Evolutionary conservation across 768 basidiomycete genomes (phyloP), one percentile per base, ranked within the genome.

Genomic region (Boletus tylopilopsis): DNA sequence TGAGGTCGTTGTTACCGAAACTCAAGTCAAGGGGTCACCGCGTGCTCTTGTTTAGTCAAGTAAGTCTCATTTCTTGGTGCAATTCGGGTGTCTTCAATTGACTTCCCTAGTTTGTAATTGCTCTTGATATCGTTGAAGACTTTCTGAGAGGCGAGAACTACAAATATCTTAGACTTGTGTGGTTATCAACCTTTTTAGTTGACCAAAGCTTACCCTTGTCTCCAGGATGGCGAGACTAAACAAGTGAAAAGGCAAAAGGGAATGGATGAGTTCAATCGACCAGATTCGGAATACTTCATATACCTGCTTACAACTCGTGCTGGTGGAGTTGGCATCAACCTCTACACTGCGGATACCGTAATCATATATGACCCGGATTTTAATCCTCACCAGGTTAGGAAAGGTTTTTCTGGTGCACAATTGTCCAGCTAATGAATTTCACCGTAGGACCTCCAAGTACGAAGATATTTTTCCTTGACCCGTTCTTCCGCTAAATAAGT

Each of bases 351-450:
- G 18, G 95, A 97, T 65, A 95, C 94, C 0, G 93, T 94, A 24
- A 87, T 93, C 37, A 85, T 93, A 47, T 90, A 85, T 58, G 95
- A 99, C 63, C 93, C 94, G 0, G 96, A 99, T 71, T 99, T 94
- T 68, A 99, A 99, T 62, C 95, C 95, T n/a, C 93, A 96, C 69
- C 88, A 88, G 76, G 87, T 86, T 40, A 23, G 77, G 66, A 15
- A 33, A 41, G n/a, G 19, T 5, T 10, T 33, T 25, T 42, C 32
- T 25, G 34, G 23, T 34, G 43, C 32, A 45, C 38, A 10, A 40
- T 7, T 33, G 54, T 56, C 34, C 52, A 10, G n/a, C 52, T 61
- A 13, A 60, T 27, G 36, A 38, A 34, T n/a, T n/a, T n/a, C n/a
- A n/a, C 45, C 30, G 38, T 55, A 88, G 86, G 93, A 94, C 70